Conservation (phyloP, 106 monocot genomes). For the Dendrobium officinale region DNA sequence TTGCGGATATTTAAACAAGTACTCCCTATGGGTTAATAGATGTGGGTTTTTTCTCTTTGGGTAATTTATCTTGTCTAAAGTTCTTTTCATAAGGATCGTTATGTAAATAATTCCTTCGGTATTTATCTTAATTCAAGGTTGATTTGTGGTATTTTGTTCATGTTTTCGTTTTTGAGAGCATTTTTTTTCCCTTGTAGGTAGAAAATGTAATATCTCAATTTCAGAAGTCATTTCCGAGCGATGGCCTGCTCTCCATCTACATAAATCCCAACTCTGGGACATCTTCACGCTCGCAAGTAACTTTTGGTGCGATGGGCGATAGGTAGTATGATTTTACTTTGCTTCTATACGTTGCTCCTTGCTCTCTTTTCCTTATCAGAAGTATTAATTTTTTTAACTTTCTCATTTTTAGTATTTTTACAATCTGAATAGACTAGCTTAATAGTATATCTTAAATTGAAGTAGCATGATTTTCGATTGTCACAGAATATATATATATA, state of each 20-base stretch:
- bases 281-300: constrained; percentile 55
- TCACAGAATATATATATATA: no score
- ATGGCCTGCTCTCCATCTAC: constrained; percentile 78
- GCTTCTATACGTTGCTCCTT: background rate
- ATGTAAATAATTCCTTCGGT: background rate
- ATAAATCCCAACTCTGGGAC: constrained; percentile 71
- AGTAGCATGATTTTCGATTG: background rate
- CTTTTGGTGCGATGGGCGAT: constrained; percentile 97
- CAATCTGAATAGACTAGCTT: background rate
- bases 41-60: background rate
- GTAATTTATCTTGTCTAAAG: background rate
- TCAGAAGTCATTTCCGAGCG: constrained; percentile 61
- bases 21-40: background rate
- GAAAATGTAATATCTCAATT: constrained; percentile 64
- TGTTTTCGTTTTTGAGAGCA: background rate
- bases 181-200: constrained; percentile 34
- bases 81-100: background rate
- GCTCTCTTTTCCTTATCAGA: background rate
- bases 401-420: background rate
- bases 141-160: background rate
- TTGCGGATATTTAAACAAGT: background rate
- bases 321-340: constrained; percentile 31
- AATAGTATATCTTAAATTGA: background rate
- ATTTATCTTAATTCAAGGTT: background rate
- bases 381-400: background rate